Percentiles rank a stretch among this genome's conserved stretches.
Evolutionary conservation across 2,329 filamentous ascomycete genomes (phyloP).

Genomic region (Pseudofabraea citricarpa): DNA sequence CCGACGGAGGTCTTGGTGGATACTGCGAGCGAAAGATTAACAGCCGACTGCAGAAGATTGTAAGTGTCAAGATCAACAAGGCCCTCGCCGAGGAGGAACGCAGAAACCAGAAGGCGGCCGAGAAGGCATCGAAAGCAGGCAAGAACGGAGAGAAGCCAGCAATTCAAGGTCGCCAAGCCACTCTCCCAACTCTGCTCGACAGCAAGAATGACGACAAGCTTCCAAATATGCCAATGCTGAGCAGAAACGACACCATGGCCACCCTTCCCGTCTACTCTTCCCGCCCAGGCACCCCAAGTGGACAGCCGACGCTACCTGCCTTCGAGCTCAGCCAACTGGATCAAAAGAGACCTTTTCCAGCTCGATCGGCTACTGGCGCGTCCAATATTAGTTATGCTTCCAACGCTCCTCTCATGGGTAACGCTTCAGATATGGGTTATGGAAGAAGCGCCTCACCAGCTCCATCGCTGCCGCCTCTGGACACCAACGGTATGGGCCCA

Average conservation of each 20-base stretch:
- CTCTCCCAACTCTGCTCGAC: slow-evolving; percentile 58
- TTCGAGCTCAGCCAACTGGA: slow-evolving; percentile 48
- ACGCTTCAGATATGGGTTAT: slow-evolving; percentile 58
- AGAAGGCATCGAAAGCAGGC: slow-evolving; percentile 39
- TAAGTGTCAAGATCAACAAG: slow-evolving; percentile 81
- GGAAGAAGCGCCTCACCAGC: slow-evolving; percentile 19
- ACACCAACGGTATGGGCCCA: slow-evolving; percentile 16
- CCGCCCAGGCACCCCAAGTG: slow-evolving; percentile 48
- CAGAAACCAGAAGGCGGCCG: slow-evolving; percentile 47
- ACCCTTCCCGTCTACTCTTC: slow-evolving; percentile 61
- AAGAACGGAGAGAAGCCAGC: slow-evolving; percentile 48
- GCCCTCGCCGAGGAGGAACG: slow-evolving; percentile 75
- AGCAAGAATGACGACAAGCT: slow-evolving; percentile 46
- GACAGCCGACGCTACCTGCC: slow-evolving; percentile 32
- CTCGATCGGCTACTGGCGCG: slow-evolving; percentile 47
- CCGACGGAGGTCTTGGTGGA: slow-evolving; percentile 73
- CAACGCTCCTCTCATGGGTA: slow-evolving; percentile 55
- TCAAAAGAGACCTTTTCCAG: slow-evolving; percentile 43
- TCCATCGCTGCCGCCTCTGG: slow-evolving; percentile 20
- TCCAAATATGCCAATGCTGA: slow-evolving; percentile 53
- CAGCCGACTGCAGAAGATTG: slow-evolving; percentile 76
- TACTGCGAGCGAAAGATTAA: slow-evolving; percentile 95
- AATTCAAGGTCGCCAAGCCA: slow-evolving; percentile 53
- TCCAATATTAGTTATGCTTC: slow-evolving; percentile 59
- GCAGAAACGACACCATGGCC: slow-evolving; percentile 53